Evolutionary conservation across 306 rosid species (phyloP), one percentile per base, ranked within the genome.

Genomic region (Rubus idaeus): DNA sequence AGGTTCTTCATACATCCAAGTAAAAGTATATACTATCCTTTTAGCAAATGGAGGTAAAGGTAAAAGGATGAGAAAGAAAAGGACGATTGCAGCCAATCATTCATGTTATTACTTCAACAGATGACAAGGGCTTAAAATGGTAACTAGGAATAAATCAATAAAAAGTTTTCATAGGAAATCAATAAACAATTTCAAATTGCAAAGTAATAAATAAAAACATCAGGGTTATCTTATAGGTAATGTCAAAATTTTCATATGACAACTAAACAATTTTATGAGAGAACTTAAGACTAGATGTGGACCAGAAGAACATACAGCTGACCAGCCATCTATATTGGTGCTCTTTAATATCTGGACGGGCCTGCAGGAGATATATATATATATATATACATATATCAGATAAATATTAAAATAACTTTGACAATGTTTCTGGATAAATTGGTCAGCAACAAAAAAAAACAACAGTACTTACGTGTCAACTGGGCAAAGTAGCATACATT

Each of bases 401-500:
- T 51, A 74, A 47, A 44, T 47, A 57, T 65, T 30, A 79, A 68
- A 44, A 71, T 63, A 71, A 41, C 46, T 61, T 66, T 55, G 45
- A 57, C 5, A 62, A 68, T 75, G 13, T 30, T 80, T 58, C 63
- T 12, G 45, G 53, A 45, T 51, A 70, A 20, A 53, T 13, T 44
- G 58, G 70, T 83, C 11, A 68, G 44, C 46, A 26, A 79, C 17
- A 68, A 1, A 14, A 17, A 23, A 74, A 20, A 56, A 66, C 17
- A 41, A 10, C 68, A 62, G 17, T 35, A 87, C 98, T 91, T 84
- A 94, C 98, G 89, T 90, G 80, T 94, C 98, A 79, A 84, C 93
- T 11, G 98, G 98, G 83, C 91, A 90, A 40, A 94, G 89, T 80
- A 94, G 82, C 94, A 94, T 82, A 78, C 97, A 94, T 70, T 91